Percentiles rank a stretch among this genome's conserved stretches.
Evolutionary conservation across 225 moss, liverwort and hornwort species (phyloP).

Genomic region (Sphagnum tenellum): DNA sequence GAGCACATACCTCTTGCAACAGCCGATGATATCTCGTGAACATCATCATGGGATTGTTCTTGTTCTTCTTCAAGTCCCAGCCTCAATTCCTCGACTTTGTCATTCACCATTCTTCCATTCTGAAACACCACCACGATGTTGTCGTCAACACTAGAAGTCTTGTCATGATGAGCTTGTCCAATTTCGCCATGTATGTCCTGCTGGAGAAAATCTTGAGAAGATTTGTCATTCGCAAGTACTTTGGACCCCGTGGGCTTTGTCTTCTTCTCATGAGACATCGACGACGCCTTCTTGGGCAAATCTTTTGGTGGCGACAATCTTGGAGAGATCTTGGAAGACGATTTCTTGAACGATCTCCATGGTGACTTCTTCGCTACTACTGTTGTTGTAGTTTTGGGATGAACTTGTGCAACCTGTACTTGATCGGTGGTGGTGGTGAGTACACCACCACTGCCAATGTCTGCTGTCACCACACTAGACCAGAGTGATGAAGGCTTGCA

Average conservation of each 20-base stretch:
- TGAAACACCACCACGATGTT: background rate
- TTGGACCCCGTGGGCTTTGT: constrained; percentile 8
- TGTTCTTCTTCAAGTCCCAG: too few relatives aligned
- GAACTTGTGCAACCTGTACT: constrained; percentile 3
- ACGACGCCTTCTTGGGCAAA: background rate
- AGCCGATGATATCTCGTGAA: too few relatives aligned
- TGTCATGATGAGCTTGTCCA: constrained; percentile 41
- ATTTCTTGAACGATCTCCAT: constrained; percentile 22
- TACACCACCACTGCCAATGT: background rate
- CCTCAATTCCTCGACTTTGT: too few relatives aligned
- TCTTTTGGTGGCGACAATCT: constrained; percentile 24
- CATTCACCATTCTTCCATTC: too few relatives aligned
- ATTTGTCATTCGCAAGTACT: too few relatives aligned
- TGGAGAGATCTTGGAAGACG: constrained; percentile 34
- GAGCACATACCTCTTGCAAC: too few relatives aligned
- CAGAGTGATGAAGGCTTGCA: too few relatives aligned
- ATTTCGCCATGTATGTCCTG: constrained; percentile 19
- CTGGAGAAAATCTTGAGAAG: constrained; percentile 2
- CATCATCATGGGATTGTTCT: too few relatives aligned
- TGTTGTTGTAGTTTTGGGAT: background rate
- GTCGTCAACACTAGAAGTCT: constrained; percentile 1
- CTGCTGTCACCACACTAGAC: too few relatives aligned
- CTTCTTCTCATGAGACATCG: background rate
- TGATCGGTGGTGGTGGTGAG: constrained; percentile 1
- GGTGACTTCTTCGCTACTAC: constrained; percentile 9